Conservation (phyloP, 441 rosid genomes). For the Erysimum cheiri region DNA sequence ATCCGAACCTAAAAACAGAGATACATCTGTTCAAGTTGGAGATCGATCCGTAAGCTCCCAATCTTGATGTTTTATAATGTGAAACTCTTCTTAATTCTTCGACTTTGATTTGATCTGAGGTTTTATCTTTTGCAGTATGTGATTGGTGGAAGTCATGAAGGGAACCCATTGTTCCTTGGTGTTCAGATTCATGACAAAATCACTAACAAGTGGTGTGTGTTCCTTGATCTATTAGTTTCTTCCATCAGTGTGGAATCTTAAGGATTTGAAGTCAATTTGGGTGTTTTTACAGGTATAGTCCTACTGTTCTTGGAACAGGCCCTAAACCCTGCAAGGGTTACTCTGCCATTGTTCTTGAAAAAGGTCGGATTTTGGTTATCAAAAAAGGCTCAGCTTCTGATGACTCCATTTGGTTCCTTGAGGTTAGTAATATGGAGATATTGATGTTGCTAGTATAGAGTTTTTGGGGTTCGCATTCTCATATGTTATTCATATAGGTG, state of each 20-base stretch:
- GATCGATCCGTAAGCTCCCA: constrained; percentile 63
- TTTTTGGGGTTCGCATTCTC: constrained; percentile 10
- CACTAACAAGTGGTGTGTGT: constrained; percentile 63
- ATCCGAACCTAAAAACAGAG: constrained; percentile 47
- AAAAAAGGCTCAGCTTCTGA: constrained; percentile 71
- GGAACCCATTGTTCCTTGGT: constrained; percentile 53
- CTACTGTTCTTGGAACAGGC: constrained; percentile 66
- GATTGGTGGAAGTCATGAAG: constrained; percentile 60
- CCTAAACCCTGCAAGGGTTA: constrained; percentile 71
- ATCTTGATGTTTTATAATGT: constrained; percentile 13
- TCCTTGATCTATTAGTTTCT: constrained; percentile 29
- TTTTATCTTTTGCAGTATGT: constrained; percentile 57
- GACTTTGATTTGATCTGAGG: constrained; percentile 33
- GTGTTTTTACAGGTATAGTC: constrained; percentile 59
- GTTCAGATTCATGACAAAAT: constrained; percentile 63
- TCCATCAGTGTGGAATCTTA: constrained; percentile 22
- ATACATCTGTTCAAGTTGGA: constrained; percentile 48
- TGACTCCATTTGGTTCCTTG: constrained; percentile 92
- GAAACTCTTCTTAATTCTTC: constrained; percentile 15
- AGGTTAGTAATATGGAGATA: constrained; percentile 58
- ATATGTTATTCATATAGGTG: constrained; percentile 53
- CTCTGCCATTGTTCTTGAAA: constrained; percentile 60
- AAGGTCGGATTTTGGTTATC: constrained; percentile 72
- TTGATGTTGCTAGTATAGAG: background rate
- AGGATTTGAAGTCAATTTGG: constrained; percentile 29